Base-by-base conservation (phyloP, 306 rosid genomes). In the Erythrophleum fordii region DNA sequence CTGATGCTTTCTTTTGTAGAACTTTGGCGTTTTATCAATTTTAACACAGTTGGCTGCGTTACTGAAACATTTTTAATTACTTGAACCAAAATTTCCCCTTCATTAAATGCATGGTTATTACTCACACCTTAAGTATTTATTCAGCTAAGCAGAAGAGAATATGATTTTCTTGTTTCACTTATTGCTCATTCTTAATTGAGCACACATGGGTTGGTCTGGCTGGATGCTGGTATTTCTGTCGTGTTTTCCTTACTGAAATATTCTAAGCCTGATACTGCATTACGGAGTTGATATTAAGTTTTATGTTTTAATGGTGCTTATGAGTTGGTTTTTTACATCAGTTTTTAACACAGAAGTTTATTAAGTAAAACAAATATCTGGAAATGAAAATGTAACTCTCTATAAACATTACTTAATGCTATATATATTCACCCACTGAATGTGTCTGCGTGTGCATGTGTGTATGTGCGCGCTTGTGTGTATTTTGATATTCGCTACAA, bases 31-130 rank as follows among this genome's bases (percentile, higher is more conserved):
- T 25, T 44, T 48, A 20, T 39, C 39, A 55, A 10, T 55, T 45
- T 11, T 11, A 6, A 8, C 48, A 7, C 77, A n/a, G 18, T 71
- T 28, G 65, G 53, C 65, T 72, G 65, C 75, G 20, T 34, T n/a
- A 20, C 17, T 61, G 78, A 71, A 80, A 72, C 72, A 55, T 56
- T 20, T 22, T 53, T 34, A 78, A 66, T 72, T 41, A 34, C 49
- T 28, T 42, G 60, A 42, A 65, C 18, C 12, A 17, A 6, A 59
- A 23, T 29, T 35, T 42, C 31, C 44, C 52, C 7, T 77, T 5
- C 53, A 11, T 51, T 9, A 16, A 1, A 14, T 73, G 67, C 49
- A 28, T 17, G 18, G 17, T 60, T 8, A 41, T 3, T 35, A 53
- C 52, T 59, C 11, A 10, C 5, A 12, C 71, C 45, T 70, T 44